Evolutionary conservation across 208 protist species (phyloP).

Genomic region (Crithidia expoeki): DNA sequence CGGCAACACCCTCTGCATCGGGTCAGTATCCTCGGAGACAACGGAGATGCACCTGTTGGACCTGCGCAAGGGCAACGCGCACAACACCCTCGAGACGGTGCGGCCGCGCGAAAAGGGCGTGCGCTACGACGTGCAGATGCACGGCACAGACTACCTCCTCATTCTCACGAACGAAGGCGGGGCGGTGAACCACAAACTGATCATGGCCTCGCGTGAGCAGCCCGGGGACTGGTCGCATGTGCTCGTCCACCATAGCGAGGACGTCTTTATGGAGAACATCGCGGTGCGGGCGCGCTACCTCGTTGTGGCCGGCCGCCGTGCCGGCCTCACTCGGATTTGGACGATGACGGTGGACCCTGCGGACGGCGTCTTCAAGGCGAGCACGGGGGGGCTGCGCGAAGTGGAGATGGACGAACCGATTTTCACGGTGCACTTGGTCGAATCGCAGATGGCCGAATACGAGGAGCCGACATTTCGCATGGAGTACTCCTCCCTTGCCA

Average conservation of each 20-base stretch:
- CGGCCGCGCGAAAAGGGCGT: conserved; percentile 78
- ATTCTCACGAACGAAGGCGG: conserved; percentile 84
- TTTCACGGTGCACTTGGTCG: conserved; percentile 58
- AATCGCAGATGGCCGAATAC: conserved; percentile 76
- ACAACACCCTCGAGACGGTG: conserved; percentile 68
- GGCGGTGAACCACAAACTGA: conserved; percentile 78
- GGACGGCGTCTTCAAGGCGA: conserved; percentile 43
- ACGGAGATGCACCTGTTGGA: conserved; percentile 81
- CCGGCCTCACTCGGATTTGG: conserved; percentile 82
- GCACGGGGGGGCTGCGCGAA: conserved; percentile 42
- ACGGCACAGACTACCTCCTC: conserved; percentile 69
- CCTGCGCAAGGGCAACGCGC: conserved; percentile 58
- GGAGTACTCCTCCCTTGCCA: conserved; percentile 82
- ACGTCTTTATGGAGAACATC: conserved; percentile 56
- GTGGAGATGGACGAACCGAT: conserved; percentile 77
- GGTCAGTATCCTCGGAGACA: conserved; percentile 75
- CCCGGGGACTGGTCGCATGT: conserved; percentile 53
- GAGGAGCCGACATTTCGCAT: conserved; percentile 71
- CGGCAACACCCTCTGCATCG: conserved; percentile 67
- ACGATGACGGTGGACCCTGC: conserved; percentile 47
- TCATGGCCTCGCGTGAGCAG: conserved; percentile 52
- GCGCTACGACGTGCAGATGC: conserved; percentile 78
- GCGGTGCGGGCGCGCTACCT: conserved; percentile 62
- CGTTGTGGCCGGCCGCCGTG: conserved; percentile 68
- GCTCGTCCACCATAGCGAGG: conserved; percentile 58